phyloP scores from a whole-genome alignment of 768 basidiomycete genomes.

The Kwoniella bestiolae region DNA sequence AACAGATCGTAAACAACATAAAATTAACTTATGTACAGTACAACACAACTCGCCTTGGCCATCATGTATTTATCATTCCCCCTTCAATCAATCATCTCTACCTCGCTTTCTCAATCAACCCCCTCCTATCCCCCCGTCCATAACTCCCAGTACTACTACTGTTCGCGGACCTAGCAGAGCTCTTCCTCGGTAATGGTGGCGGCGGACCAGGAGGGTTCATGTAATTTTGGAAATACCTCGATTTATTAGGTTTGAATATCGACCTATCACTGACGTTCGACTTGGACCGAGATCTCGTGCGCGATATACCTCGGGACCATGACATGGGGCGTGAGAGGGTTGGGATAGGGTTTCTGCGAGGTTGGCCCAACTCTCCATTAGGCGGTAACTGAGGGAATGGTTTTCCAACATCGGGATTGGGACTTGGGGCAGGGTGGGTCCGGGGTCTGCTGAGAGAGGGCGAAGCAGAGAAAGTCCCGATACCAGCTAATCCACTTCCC shows the following conservation, averaged over 20 bases:
- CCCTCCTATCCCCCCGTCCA: not conserved
- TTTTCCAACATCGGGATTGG: too few relatives aligned
- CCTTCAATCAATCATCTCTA: not conserved
- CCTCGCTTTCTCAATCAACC: too few relatives aligned
- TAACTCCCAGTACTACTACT: not conserved
- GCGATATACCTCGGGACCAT: not conserved
- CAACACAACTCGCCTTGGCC: too few relatives aligned
- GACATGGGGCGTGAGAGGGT: not conserved
- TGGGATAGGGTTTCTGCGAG: not conserved
- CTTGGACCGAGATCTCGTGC: not conserved
- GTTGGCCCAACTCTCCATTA: not conserved
- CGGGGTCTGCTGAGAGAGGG: not conserved
- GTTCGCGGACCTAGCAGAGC: not conserved
- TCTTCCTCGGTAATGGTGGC: not conserved
- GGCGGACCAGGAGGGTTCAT: not conserved
- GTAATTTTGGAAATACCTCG: not conserved
- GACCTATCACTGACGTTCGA: slow-evolving; percentile 1
- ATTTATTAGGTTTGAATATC: not conserved
- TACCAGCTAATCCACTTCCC: slow-evolving; percentile 14
- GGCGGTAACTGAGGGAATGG: too few relatives aligned
- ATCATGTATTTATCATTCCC: too few relatives aligned
- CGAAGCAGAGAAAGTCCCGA: slow-evolving; percentile 4
- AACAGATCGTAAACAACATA: not conserved
- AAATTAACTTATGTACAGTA: not conserved
- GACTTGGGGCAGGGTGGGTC: not conserved